Evolutionary conservation across 1,284 basidiomycete species (phyloP), one percentile per base, ranked within the genome.

Genomic region (Meira miltonrushii): DNA sequence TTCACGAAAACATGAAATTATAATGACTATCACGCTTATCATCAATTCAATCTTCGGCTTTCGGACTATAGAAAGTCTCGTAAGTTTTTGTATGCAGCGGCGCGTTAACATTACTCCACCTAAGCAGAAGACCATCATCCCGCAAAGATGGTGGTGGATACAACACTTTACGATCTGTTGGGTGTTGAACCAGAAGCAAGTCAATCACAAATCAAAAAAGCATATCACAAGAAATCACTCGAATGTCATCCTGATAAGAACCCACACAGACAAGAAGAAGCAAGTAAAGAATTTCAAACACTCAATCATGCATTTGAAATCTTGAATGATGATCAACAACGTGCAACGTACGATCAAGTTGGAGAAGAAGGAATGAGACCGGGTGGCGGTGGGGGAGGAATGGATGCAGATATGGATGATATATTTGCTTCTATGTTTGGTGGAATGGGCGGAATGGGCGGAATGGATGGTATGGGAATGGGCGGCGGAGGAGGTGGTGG

Each of bases 151-250:
- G 58, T 60, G 7, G 79, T 81, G 83, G 57, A 87, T 86, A 77
- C 81, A 83, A 87, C 88, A 72, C 85, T 90, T 0, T 94, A 93
- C 75, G 85, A 87, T 57, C 80, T 91, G 1, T 82, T 95, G 0
- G 85, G 82, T 1, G 67, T 94, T 28, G 80, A 82, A 2, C 66
- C 83, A 10, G 86, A 88, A 57, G 85, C 89, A 7, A 87, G 87
- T 5, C 90, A 92, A 59, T 84, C 85, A 57, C 89, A 93, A 61
- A 88, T 95, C 64, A 85, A 86, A 66, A 87, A 85, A 10, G 89
- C 91, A 1, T 96, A 71, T 57, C 71, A 72, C 49, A 75, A 74
- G 54, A 62, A 64, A 17, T 74, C 71, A 10, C 59, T 77, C 2
- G 62, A 61, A 28, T 62, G 64, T 25, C 74, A 76, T 39, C 74